phyloP scores from a whole-genome alignment of 352 stramenopile species.

The Paralagenidium karlingii region DNA sequence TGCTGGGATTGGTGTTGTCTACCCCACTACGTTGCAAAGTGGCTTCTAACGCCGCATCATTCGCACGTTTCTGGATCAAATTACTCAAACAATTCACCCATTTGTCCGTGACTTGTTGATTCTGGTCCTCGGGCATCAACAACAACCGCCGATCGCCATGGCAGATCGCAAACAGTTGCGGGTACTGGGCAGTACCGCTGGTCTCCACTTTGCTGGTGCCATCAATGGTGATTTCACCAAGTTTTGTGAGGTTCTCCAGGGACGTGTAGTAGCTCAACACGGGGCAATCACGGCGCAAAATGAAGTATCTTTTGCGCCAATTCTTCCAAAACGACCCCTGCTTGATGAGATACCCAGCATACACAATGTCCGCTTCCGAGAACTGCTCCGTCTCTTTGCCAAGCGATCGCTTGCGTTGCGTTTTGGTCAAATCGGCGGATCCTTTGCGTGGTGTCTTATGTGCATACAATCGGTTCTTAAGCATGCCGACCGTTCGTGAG shows the following conservation, averaged over 20 bases:
- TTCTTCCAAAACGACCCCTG: slow-evolving; percentile 84
- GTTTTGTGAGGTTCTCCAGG: slow-evolving; percentile 55
- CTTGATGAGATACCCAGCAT: slow-evolving; percentile 67
- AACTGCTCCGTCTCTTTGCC: slow-evolving; percentile 76
- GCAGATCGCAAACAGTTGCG: slow-evolving; percentile 56
- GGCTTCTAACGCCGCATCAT: too few relatives aligned
- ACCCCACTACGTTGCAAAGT: too few relatives aligned
- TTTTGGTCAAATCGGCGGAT: slow-evolving; percentile 3
- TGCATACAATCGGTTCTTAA: slow-evolving; percentile 63
- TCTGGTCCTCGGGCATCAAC: slow-evolving; percentile 52
- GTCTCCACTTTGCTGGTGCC: slow-evolving; percentile 32
- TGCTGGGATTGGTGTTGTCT: too few relatives aligned
- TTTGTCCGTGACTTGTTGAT: slow-evolving; percentile 23
- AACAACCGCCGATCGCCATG: slow-evolving; percentile 52
- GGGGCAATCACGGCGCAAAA: slow-evolving; percentile 56
- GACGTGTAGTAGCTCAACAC: slow-evolving; percentile 77
- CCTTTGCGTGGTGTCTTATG: slow-evolving; percentile 24
- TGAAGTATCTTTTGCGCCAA: slow-evolving; percentile 73
- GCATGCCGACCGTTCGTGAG: slow-evolving; percentile 62
- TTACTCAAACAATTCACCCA: slow-evolving; percentile 47
- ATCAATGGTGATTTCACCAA: slow-evolving; percentile 68
- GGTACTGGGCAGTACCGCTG: slow-evolving; percentile 37
- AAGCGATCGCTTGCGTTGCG: slow-evolving; percentile 30
- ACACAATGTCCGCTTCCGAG: slow-evolving; percentile 73
- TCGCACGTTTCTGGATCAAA: too few relatives aligned